phyloP scores from a whole-genome alignment of 768 basidiomycete species.

The Crassisporium funariophilum region DNA sequence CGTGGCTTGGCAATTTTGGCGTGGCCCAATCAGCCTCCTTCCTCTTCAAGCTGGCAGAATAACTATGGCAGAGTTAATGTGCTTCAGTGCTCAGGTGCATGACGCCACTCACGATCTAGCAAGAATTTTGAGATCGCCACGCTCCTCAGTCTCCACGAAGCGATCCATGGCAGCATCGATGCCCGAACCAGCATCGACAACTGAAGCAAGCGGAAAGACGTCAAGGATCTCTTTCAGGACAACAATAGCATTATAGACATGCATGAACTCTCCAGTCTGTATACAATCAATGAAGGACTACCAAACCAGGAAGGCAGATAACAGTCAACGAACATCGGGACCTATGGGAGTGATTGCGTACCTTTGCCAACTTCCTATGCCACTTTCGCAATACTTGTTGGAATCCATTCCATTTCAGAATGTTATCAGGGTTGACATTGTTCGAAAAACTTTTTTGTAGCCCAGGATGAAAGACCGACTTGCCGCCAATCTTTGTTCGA shows the following conservation, averaged over 20 bases:
- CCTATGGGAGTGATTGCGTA: conserved; percentile 27
- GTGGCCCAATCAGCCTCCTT: conserved; percentile 60
- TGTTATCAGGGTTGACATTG: conserved; percentile 47
- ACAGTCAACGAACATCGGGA: not conserved
- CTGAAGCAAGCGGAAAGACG: conserved; percentile 77
- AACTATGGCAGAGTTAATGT: conserved; percentile 40
- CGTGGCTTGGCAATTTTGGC: conserved; percentile 33
- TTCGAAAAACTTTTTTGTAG: conserved; percentile 56
- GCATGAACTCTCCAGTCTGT: conserved; percentile 91
- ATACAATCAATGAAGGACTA: conserved; percentile 84
- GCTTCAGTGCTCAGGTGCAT: conserved; percentile 4
- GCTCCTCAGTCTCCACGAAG: conserved; percentile 73
- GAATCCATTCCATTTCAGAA: conserved; percentile 73
- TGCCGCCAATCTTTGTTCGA: conserved; percentile 64
- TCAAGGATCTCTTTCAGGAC: conserved; percentile 90
- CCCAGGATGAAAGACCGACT: conserved; percentile 64
- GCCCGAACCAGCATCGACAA: conserved; percentile 52
- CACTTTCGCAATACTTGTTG: conserved; percentile 78
- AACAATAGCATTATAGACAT: conserved; percentile 95
- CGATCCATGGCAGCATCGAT: conserved; percentile 65
- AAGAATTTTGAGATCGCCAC: conserved; percentile 82
- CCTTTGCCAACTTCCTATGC: conserved; percentile 76
- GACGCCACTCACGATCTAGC: conserved; percentile 63
- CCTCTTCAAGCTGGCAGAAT: conserved; percentile 75
- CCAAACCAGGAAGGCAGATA: conserved; percentile 2